Conservation (phyloP, 257 asterid species). For the Forsythia suspensa region DNA sequence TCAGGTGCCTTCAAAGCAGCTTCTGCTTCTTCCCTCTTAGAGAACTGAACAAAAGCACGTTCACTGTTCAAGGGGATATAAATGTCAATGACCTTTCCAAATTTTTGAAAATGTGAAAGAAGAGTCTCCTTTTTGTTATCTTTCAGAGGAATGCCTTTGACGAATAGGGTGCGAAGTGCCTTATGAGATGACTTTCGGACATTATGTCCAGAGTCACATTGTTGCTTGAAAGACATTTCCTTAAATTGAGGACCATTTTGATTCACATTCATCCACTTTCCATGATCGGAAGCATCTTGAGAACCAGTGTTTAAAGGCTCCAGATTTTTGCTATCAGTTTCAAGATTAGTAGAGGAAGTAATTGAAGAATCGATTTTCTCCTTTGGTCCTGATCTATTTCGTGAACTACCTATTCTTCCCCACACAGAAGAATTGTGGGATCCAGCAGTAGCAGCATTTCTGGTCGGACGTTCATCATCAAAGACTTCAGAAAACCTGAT, state of each 20-base stretch:
- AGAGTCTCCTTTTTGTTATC: constrained; percentile 90
- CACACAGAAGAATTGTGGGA: constrained; percentile 70
- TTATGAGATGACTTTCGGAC: constrained; percentile 62
- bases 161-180: constrained; percentile 81
- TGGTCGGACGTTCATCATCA: constrained; percentile 38
- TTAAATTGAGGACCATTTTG: constrained; percentile 38
- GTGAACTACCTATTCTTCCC: constrained; percentile 68
- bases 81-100: constrained; percentile 83
- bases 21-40: constrained; percentile 91
- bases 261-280: constrained; percentile 43
- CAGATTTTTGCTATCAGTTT: constrained; percentile 40
- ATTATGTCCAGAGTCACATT: constrained; percentile 49
- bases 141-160: constrained; percentile 74
- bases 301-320: constrained; percentile 35
- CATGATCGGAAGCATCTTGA: constrained; percentile 39
- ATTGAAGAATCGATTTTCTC: constrained; percentile 47
- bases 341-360: constrained; percentile 41
- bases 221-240: constrained; percentile 50
- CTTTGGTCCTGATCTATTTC: constrained; percentile 44
- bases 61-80: constrained; percentile 70
- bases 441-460: constrained; percentile 43
- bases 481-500: constrained; percentile 50
- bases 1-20: constrained; percentile 90
- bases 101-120: constrained; percentile 85
- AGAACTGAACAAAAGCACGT: constrained; percentile 90